Conservation (phyloP, 805 yeast genomes). For the Starmerella asiatica region DNA sequence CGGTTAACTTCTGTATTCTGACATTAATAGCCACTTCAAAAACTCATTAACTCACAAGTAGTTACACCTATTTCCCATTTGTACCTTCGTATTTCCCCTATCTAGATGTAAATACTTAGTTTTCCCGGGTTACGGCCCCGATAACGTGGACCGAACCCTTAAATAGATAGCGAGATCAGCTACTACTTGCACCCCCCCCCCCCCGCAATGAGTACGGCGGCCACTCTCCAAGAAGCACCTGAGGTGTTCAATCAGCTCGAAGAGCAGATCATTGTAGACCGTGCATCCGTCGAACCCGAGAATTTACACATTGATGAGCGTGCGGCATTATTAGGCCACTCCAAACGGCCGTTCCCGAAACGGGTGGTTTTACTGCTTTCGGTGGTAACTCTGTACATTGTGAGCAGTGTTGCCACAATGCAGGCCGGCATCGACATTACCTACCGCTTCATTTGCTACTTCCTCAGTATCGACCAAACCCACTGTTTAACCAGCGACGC, state of each 20-base stretch:
- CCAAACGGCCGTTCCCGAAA: conserved; percentile 16
- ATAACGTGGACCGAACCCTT: no score
- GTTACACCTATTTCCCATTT: no score
- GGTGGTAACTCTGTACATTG: conserved; percentile 4
- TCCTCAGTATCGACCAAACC: conserved; percentile 8
- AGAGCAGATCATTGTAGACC: conserved; percentile 12
- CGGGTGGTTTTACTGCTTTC: conserved; percentile 13
- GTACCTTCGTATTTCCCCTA: no score
- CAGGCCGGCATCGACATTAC: conserved; percentile 19
- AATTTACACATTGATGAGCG: conserved; percentile 3
- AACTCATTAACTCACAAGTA: no score
- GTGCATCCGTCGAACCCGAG: conserved; percentile 18
- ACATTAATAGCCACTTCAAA: no score
- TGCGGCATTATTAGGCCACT: conserved; percentile 15
- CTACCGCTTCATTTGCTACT: conserved; percentile 19
- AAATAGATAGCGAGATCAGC: no score
- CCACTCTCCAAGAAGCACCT: conserved; percentile 10
- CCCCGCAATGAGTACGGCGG: conserved; percentile 9
- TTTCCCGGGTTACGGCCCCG: no score
- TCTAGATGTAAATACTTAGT: no score
- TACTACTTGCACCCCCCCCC: no score
- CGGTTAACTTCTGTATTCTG: no score
- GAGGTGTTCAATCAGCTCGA: conserved; percentile 11
- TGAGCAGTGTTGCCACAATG: conserved; percentile 14
- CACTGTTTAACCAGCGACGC: conserved; percentile 16